phyloP scores from a whole-genome alignment of 345 rosid species.

The Citrus hindsii region DNA sequence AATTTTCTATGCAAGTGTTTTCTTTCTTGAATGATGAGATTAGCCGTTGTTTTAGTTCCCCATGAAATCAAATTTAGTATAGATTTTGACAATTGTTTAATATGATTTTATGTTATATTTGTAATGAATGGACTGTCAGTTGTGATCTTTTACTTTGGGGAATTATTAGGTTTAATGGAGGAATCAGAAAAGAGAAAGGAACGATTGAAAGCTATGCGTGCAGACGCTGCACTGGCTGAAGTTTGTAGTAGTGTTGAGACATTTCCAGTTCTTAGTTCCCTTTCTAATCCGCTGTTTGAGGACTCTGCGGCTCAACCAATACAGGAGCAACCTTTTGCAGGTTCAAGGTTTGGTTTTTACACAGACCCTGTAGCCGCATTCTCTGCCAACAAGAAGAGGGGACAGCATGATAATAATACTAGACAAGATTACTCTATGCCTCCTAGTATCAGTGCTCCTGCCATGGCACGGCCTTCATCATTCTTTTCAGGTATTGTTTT shows the following conservation, averaged over 20 bases:
- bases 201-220: conserved; percentile 68
- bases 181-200: conserved; percentile 76
- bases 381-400: conserved; percentile 50
- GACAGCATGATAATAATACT: conserved; percentile 21
- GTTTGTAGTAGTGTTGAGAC: conserved; percentile 27
- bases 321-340: conserved; percentile 28
- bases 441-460: conserved; percentile 22
- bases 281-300: conserved; percentile 66
- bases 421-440: conserved; percentile 26
- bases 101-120: background rate
- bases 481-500: conserved; percentile 29
- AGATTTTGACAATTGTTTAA: background rate
- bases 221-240: conserved; percentile 56
- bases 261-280: conserved; percentile 32
- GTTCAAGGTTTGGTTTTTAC: conserved; percentile 68
- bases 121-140: background rate
- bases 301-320: conserved; percentile 19
- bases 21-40: background rate
- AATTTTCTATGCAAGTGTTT: background rate
- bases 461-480: conserved; percentile 20
- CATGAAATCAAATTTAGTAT: background rate
- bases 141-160: background rate
- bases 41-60: background rate
- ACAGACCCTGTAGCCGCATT: conserved; percentile 82
- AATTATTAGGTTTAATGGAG: conserved; percentile 42